Evolutionary conservation across 1,139 yeast species (phyloP).

Genomic region (Saccharomyces hybrid): DNA sequence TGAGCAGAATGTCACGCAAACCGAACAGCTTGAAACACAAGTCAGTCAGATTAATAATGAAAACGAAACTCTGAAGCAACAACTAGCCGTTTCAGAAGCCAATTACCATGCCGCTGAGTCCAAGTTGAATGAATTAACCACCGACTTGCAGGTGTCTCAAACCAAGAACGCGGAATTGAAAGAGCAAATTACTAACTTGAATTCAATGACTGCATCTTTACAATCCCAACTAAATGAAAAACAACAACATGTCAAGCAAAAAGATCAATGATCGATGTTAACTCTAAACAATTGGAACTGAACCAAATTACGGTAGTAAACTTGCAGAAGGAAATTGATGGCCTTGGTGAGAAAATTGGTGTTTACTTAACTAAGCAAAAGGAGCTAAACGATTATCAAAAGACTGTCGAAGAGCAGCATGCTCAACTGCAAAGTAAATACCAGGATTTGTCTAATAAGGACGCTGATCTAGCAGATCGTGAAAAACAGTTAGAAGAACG

Average conservation of each 20-base stretch:
- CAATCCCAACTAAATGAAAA: slow-evolving; percentile 48
- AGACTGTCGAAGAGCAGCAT: slow-evolving; percentile 33
- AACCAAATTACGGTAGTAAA: slow-evolving; percentile 41
- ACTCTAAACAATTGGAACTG: slow-evolving; percentile 61
- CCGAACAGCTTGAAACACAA: slow-evolving; percentile 57
- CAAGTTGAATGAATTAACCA: slow-evolving; percentile 56
- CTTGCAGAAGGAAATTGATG: slow-evolving; percentile 44
- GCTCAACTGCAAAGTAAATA: slow-evolving; percentile 35
- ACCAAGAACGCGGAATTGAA: slow-evolving; percentile 56
- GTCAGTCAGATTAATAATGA: slow-evolving; percentile 58
- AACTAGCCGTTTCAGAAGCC: slow-evolving; percentile 74
- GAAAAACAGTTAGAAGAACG: slow-evolving; percentile 32
- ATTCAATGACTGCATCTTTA: slow-evolving; percentile 57
- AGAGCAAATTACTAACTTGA: slow-evolving; percentile 59
- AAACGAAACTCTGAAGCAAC: slow-evolving; percentile 64
- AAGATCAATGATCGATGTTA: slow-evolving; percentile 55
- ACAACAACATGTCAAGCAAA: slow-evolving; percentile 50
- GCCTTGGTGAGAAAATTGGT: slow-evolving; percentile 30
- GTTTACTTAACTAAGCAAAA: slow-evolving; percentile 28
- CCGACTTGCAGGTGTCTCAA: slow-evolving; percentile 56
- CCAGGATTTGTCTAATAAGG: slow-evolving; percentile 23
- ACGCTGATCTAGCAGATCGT: slow-evolving; percentile 26
- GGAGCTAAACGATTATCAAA: slow-evolving; percentile 36
- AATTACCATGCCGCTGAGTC: slow-evolving; percentile 64
- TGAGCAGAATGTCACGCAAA: slow-evolving; percentile 72